A percentile compares a stretch with the other conserved stretches of the same genome.
phyloP scores from a whole-genome alignment of 1,284 basidiomycete genomes.

The Leccinum pallidistipes region DNA sequence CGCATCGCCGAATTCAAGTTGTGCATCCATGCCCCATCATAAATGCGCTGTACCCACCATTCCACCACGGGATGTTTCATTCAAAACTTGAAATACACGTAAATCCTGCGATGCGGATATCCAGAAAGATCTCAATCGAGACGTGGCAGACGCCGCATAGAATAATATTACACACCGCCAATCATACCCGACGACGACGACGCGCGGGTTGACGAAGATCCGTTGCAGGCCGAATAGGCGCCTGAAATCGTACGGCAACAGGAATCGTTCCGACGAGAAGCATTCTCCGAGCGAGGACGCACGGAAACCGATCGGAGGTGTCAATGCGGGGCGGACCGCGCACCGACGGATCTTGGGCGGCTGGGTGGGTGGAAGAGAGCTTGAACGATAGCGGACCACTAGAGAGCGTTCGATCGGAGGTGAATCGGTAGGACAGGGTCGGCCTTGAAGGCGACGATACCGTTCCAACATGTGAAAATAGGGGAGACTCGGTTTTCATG shows the following conservation, averaged over 20 bases:
- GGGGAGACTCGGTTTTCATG: constrained; percentile 42
- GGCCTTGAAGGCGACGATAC: constrained; percentile 50
- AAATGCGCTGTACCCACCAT: constrained; percentile 45
- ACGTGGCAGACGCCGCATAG: neutral
- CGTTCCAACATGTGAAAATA: constrained; percentile 62
- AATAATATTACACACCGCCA: constrained; percentile 16
- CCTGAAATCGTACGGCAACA: constrained; percentile 57
- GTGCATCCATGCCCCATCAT: constrained; percentile 41
- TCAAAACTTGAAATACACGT: constrained; percentile 47
- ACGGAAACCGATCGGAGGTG: constrained; percentile 46
- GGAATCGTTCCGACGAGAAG: constrained; percentile 54
- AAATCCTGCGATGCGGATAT: constrained; percentile 31
- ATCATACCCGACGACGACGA: constrained; percentile 24
- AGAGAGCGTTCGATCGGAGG: constrained; percentile 35
- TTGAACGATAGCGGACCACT: constrained; percentile 20
- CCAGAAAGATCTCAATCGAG: neutral
- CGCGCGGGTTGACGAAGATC: constrained; percentile 24
- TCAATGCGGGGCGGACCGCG: constrained; percentile 33
- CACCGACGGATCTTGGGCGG: constrained; percentile 9
- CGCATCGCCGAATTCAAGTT: constrained; percentile 31
- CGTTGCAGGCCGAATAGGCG: constrained; percentile 42
- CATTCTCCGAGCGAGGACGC: constrained; percentile 43
- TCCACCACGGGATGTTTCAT: constrained; percentile 43
- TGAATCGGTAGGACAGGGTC: constrained; percentile 44
- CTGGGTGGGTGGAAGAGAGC: constrained; percentile 20